Conservation (phyloP, 768 basidiomycete genomes). For the Tylopilus balloui region DNA sequence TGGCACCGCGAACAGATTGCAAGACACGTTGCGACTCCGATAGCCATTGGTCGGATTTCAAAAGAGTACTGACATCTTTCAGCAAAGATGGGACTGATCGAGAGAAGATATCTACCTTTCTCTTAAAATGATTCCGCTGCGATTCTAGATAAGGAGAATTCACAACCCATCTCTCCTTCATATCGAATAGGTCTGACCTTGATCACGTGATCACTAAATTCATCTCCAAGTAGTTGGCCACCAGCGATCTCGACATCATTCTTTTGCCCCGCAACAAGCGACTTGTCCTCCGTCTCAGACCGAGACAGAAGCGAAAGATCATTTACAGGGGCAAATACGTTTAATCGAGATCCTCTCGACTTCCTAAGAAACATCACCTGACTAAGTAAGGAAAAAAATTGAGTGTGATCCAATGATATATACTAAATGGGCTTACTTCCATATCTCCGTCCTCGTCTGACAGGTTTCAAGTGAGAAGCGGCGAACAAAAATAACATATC, state of each 20-base stretch:
- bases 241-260: conserved; percentile 73
- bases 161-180: background rate
- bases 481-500: background rate
- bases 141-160: conserved; percentile 51
- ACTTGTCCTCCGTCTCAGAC: conserved; percentile 52
- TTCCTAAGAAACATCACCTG: conserved; percentile 86
- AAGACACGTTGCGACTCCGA: conserved; percentile 63
- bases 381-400: conserved; percentile 35
- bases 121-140: conserved; percentile 90
- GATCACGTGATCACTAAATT: conserved; percentile 92
- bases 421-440: conserved; percentile 60
- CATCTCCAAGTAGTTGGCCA: conserved; percentile 87
- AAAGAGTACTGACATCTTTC: conserved; percentile 52
- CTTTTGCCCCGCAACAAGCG: conserved; percentile 61
- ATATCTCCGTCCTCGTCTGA: conserved; percentile 81
- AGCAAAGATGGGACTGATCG: background rate
- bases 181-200: conserved; percentile 46
- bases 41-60: conserved; percentile 93
- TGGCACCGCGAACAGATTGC: conserved; percentile 80
- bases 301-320: conserved; percentile 82
- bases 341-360: conserved; percentile 72
- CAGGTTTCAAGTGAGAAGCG: background rate
- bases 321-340: conserved; percentile 87
- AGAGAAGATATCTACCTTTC: conserved; percentile 54
- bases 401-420: background rate